Evolutionary conservation across 225 moss, liverwort and hornwort species (phyloP), one percentile per base, ranked within the genome.

Genomic region (Polytrichum commune): DNA sequence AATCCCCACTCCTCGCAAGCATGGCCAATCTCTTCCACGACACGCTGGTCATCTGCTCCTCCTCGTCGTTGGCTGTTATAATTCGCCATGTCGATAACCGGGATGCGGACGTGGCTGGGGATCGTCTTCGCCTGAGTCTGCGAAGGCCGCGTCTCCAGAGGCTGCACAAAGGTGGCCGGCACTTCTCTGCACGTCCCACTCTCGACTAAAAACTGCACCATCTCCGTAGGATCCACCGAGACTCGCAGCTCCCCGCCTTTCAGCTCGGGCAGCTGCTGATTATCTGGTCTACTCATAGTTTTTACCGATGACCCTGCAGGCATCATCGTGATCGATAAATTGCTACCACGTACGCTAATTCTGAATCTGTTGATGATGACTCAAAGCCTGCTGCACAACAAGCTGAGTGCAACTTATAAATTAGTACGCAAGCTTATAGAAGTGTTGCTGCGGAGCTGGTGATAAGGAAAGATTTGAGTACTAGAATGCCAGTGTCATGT

Each of bases 1-100:
- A 67, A 67, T 10, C 66, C 24, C 46, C 66, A 67, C 46, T 66
- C 66, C 24, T 66, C 66, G 46, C 71, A 71, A 71, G 71, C 71
- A 33, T 6, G 32, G 4, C 71, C 71, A 7, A 71, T 46, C 27
- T 62, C 71, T 26, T 13, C 9, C 28, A 71, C 29, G 5, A 69
- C 71, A 61, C 35, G 25, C 46, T 46, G 46, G 16, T 46, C 46
- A 24, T 38, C 35, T 6, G 24, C 6, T 4, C 35, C 62, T 60
- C 38, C 29, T 29, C 0, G 13, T 8, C 60, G 16, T 10, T 46
- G 46, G 35, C 16, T 13, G 1, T 61, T 22, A 27, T 38, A 62
- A 26, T 71, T 26, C 18, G 19, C 13, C 71, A 71, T 62, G 60
- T 71, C 62, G 29, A 62, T 53, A 6, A 71, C 35, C 5, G 71